Evolutionary conservation across 345 rosid species (phyloP), one percentile per base, ranked within the genome.

Genomic region (Citrus mangshanensis): DNA sequence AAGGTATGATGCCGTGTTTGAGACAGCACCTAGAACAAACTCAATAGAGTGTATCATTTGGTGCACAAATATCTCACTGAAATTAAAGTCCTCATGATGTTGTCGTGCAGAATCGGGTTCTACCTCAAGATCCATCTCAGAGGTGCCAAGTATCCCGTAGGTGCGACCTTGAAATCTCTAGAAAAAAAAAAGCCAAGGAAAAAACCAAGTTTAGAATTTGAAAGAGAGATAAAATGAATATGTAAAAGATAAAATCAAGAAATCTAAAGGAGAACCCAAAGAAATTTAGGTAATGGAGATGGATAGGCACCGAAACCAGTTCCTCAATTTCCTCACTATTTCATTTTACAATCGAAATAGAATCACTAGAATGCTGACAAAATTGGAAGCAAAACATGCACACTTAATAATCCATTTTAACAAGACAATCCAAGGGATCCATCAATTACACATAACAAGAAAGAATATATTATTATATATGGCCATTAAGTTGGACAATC

Each of bases 11-110:
- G 99, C 98, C 40, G 98, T 95, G 85, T 95, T 95, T 70, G 99
- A 95, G 80, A 95, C 98, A 80, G 99, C 91, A 70, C 97, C 99
- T 46, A 95, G 93, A 80, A 95, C 93, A 77, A 93, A 93, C 86
- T 95, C 99, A 80, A 95, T 93, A 73, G 98, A 95, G 86, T 95
- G 98, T 86, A 95, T 93, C 98, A 95, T 86, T 87, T 95, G 99
- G 89, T 95, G 99, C 89, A 95, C 99, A 89, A 95, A 95, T 76
- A 93, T 86, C 90, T 95, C 99, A 81, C 98, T 91, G 84, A 95
- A 93, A 85, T 95, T 93, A 75, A 95, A 95, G 70, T 95, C 99
- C 83, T 91, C 97, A 34, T 90, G 91, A 79, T 86, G 93, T 72
- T 81, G 85, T 83, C 94, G 81, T 38, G 98, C 93, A 34, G 97